These are phyloP conservation scores for Metschnikowia reukaufii DNA, from an alignment of 805 yeast species.

Conservation along the genomic window DNA sequence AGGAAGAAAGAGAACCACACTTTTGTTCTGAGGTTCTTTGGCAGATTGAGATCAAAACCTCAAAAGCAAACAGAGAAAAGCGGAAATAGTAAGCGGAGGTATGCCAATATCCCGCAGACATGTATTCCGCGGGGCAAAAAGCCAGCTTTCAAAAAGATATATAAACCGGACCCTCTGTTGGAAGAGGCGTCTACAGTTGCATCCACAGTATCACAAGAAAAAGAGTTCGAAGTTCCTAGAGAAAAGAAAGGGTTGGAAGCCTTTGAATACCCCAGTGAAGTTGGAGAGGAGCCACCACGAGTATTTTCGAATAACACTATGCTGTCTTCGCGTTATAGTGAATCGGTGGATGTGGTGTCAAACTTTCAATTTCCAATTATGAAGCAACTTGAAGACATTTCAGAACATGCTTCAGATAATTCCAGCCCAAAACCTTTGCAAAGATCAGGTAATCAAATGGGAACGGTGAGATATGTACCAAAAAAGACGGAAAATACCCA, in stretches of 20 bases:
- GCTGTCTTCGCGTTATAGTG: constrained; percentile 15
- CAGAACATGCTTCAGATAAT: not conserved
- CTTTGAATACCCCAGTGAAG: not conserved
- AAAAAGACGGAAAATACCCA: not conserved
- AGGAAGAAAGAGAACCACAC: not conserved
- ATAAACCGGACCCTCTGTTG: constrained; percentile 27
- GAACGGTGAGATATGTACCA: constrained; percentile 7
- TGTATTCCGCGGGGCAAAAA: constrained; percentile 28
- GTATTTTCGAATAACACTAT: constrained; percentile 5
- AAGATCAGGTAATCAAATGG: not conserved
- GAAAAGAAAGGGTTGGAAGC: not conserved
- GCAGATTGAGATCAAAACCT: not conserved
- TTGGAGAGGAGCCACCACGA: not conserved
- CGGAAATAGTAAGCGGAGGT: not conserved
- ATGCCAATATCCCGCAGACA: constrained; percentile 18
- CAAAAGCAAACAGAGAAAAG: not conserved
- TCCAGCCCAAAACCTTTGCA: not conserved
- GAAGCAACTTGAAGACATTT: constrained; percentile 4
- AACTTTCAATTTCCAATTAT: constrained; percentile 14
- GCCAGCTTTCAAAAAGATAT: constrained; percentile 22
- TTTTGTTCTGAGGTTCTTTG: constrained; percentile 4
- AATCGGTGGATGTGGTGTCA: constrained; percentile 12
- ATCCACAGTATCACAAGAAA: constrained; percentile 4
- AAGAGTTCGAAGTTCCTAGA: not conserved
- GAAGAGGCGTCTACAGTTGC: constrained; percentile 12